Percentiles rank a stretch among this genome's conserved stretches.
These are phyloP conservation scores for Parathielavia hyrcaniae DNA, from an alignment of 495 filamentous ascomycete species.

Conservation along the genomic window DNA sequence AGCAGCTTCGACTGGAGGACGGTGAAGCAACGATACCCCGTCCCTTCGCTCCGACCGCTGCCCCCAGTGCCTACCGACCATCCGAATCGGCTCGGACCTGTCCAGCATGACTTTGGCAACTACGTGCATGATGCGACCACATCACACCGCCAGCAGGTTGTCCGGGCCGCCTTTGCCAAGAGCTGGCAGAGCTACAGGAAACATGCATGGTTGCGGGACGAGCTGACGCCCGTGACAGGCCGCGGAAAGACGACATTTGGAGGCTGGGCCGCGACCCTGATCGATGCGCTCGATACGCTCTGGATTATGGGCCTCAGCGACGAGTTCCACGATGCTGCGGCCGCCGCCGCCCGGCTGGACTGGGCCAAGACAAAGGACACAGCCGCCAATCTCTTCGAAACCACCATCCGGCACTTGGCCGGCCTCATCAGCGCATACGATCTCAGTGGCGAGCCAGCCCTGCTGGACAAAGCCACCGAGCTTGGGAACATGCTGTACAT, in stretches of 20 bases:
- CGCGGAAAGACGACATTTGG: conserved; percentile 58
- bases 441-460: conserved; percentile 50
- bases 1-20: conserved; percentile 51
- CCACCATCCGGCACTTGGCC: conserved; percentile 71
- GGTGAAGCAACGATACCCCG: conserved; percentile 53
- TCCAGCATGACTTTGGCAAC: background rate
- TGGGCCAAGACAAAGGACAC: conserved; percentile 59
- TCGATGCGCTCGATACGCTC: conserved; percentile 77
- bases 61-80: conserved; percentile 1
- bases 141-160: conserved; percentile 22
- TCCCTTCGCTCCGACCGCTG: conserved; percentile 31
- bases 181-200: conserved; percentile 69
- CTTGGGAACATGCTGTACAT: conserved; percentile 74
- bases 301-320: conserved; percentile 85
- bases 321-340: conserved; percentile 71
- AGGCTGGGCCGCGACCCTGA: conserved; percentile 85
- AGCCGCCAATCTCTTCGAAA: conserved; percentile 65
- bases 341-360: conserved; percentile 64
- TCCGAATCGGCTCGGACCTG: background rate
- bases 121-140: conserved; percentile 9
- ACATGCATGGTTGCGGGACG: conserved; percentile 75
- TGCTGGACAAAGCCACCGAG: conserved; percentile 74
- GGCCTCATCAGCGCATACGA: conserved; percentile 72
- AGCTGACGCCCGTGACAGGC: conserved; percentile 59
- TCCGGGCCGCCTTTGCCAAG: conserved; percentile 60